Evolutionary conservation across 441 rosid genomes (phyloP), one percentile per base, ranked within the genome.

Genomic region (Heliophila coronopifolia): DNA sequence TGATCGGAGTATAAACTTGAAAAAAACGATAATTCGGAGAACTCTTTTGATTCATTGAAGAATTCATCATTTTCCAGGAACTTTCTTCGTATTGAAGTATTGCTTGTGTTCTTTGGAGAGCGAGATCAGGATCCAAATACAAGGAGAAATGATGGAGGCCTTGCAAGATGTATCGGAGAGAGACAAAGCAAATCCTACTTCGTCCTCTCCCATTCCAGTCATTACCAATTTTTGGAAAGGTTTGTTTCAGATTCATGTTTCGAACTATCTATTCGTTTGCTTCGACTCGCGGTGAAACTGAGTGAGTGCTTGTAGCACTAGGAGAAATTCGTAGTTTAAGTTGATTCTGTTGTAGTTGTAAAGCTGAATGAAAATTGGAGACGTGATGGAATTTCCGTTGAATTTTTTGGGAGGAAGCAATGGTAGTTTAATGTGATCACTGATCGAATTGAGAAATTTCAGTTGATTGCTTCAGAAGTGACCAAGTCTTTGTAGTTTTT

Each of bases 211-310:
- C 19, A 55, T 79, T 69, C 68, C 90, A 27, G 74, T 79, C 53
- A 80, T 92, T 64, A 70, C 94, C 60, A 79, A 70, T 73, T 93
- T 86, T 77, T 88, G 99, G 99, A 81, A 75, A 92, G 99, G 99
- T 88, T 64, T 46, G 47, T 33, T 8, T 39, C 45, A 40, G 11
- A 38, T 66, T 59, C 50, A 8, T 26, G 19, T 12, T n/a, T n/a
- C 2, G 7, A 56, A 1, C 38, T 32, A 9, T 47, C 16, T 49
- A 26, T 20, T 34, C 41, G 36, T 15, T 56, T 57, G 43, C 28
- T 43, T 50, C 25, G 27, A 27, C 5, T 42, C 16, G 15, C 11
- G 0, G 28, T 34, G 58, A 30, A 27, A 41, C 57, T 48, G 8
- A 14, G 31, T 2, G 3, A n/a, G 23, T 57, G 36, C 20, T 57